A percentile compares a stretch with the other conserved stretches of the same genome.
phyloP scores from a whole-genome alignment of 768 basidiomycete species.

The Termitomyces sp. region DNA sequence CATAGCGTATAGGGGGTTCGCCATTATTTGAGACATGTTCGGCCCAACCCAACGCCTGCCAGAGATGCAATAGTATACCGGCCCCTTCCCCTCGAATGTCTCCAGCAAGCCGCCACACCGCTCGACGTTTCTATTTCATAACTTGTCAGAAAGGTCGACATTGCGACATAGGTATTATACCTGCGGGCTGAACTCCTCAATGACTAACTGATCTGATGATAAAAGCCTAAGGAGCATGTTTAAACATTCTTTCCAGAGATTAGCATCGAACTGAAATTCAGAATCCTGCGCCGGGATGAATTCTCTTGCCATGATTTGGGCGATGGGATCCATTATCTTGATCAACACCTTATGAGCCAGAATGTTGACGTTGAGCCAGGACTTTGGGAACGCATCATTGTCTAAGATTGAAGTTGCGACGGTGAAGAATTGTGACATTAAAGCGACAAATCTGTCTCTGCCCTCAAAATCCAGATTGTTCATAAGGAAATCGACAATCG shows the following conservation, averaged over 20 bases:
- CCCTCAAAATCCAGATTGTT: slow-evolving; percentile 87
- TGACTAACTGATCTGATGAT: slow-evolving; percentile 86
- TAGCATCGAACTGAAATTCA: slow-evolving; percentile 62
- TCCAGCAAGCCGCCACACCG: slow-evolving; percentile 94
- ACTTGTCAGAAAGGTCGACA: not conserved
- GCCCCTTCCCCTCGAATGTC: slow-evolving; percentile 94
- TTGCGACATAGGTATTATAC: slow-evolving; percentile 29
- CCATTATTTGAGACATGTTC: slow-evolving; percentile 48
- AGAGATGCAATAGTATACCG: slow-evolving; percentile 67
- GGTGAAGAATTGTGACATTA: slow-evolving; percentile 76
- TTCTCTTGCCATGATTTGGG: slow-evolving; percentile 68
- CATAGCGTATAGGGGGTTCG: slow-evolving; percentile 57
- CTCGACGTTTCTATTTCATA: slow-evolving; percentile 73
- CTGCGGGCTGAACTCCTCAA: slow-evolving; percentile 95
- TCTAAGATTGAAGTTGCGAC: slow-evolving; percentile 76
- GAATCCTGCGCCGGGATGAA: slow-evolving; percentile 72
- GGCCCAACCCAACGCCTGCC: slow-evolving; percentile 82
- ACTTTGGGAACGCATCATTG: slow-evolving; percentile 83
- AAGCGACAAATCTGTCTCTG: slow-evolving; percentile 62
- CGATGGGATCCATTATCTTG: slow-evolving; percentile 81
- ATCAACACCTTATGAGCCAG: slow-evolving; percentile 83
- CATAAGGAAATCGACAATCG: slow-evolving; percentile 75
- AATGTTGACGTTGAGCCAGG: slow-evolving; percentile 90
- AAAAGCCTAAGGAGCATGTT: slow-evolving; percentile 79
- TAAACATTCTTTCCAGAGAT: slow-evolving; percentile 79